Evolutionary conservation across 192 early-diverging fungal genomes (phyloP).

Genomic region (Spizellomyces sp.): DNA sequence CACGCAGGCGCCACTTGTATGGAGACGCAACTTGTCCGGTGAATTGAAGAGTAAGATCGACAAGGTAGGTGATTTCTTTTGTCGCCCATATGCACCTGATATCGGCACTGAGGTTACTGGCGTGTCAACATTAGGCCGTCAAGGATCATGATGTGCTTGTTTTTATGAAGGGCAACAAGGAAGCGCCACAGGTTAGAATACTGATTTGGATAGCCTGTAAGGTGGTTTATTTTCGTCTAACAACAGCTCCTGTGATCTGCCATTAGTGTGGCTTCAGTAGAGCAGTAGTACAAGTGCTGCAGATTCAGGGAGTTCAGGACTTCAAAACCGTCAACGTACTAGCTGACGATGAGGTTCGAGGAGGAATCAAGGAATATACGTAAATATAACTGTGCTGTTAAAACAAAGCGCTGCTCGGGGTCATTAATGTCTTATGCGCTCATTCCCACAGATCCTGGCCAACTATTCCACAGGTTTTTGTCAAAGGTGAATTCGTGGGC

Average conservation of each 20-base stretch:
- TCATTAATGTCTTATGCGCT: not conserved
- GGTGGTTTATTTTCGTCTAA: constrained; percentile 19
- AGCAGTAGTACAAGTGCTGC: constrained; percentile 89
- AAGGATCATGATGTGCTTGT: constrained; percentile 68
- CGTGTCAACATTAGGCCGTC: constrained; percentile 33
- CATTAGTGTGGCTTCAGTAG: constrained; percentile 85
- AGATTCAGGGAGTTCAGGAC: constrained; percentile 79
- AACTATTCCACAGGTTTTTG: constrained; percentile 94
- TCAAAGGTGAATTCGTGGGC: constrained; percentile 95
- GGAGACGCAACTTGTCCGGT: constrained; percentile 30
- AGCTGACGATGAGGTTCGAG: constrained; percentile 87
- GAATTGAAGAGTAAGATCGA: constrained; percentile 21
- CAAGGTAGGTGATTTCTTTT: constrained; percentile 11
- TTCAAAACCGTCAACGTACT: constrained; percentile 82
- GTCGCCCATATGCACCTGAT: not conserved
- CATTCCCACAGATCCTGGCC: constrained; percentile 68
- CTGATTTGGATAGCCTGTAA: not conserved
- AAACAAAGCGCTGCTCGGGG: too few species aligned
- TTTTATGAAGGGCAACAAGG: constrained; percentile 97
- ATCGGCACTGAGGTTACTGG: not conserved
- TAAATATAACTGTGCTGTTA: constrained; percentile 32
- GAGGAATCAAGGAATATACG: constrained; percentile 93
- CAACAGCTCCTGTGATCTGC: too few species aligned
- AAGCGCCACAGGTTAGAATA: constrained; percentile 63
- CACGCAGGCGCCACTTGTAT: not conserved